These are phyloP conservation scores for Ustilaginoidea virens DNA, from an alignment of 2,329 filamentous ascomycete species.

Conservation along the genomic window DNA sequence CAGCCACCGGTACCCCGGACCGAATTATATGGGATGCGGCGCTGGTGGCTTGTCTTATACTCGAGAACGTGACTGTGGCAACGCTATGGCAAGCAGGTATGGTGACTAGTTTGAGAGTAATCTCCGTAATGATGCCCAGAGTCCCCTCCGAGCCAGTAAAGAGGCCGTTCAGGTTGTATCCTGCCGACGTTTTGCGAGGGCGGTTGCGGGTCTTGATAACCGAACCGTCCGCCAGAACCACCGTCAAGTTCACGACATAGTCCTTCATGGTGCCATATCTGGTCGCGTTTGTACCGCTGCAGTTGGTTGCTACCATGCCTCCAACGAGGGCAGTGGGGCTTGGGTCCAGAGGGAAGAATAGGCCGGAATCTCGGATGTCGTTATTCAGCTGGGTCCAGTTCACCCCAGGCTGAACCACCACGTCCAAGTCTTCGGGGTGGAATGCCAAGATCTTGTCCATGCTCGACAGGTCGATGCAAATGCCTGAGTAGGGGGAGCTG, in stretches of 20 bases:
- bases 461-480: constrained; percentile 52
- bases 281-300: constrained; percentile 43
- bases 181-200: constrained; percentile 54
- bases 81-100: constrained; percentile 49
- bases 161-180: constrained; percentile 54
- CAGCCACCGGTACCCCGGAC: constrained; percentile 49
- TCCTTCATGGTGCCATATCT: constrained; percentile 65
- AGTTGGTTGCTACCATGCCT: constrained; percentile 52
- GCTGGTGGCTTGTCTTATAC: constrained; percentile 43
- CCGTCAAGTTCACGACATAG: constrained; percentile 56
- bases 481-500: constrained; percentile 48
- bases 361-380: constrained; percentile 41
- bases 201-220: constrained; percentile 50
- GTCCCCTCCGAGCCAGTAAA: constrained; percentile 61
- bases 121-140: constrained; percentile 54
- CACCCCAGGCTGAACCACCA: constrained; percentile 54
- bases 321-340: constrained; percentile 43
- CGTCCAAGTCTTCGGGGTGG: constrained; percentile 54
- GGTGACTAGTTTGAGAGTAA: constrained; percentile 50
- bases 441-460: constrained; percentile 53
- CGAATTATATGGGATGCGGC: constrained; percentile 50
- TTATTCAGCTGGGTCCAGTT: constrained; percentile 55
- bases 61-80: constrained; percentile 45
- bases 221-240: constrained; percentile 53
- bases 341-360: constrained; percentile 58